Conservation (phyloP, 2,329 filamentous ascomycete species). For the Diaporthe batatas region DNA sequence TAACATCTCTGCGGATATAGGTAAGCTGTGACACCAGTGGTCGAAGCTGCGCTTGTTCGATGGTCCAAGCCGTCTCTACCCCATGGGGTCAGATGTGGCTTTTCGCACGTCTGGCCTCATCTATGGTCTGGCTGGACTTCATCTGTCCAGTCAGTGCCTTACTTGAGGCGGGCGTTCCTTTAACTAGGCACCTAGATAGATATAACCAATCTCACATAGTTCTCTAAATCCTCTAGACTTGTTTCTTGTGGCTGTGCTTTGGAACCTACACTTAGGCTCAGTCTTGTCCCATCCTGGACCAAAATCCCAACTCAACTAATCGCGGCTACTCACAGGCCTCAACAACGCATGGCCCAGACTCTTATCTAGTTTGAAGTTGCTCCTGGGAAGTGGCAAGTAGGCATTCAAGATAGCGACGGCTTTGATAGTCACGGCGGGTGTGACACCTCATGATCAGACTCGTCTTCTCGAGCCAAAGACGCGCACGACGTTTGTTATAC, state of each 20-base stretch:
- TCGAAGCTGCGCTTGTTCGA: too few species aligned
- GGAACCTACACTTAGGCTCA: too few species aligned
- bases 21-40: not conserved
- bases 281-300: not conserved
- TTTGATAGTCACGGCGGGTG: not conserved
- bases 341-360: not conserved
- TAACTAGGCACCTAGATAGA: not conserved
- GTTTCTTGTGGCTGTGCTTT: not conserved
- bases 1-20: slow-evolving; percentile 3
- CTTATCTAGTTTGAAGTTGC: too few species aligned
- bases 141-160: not conserved
- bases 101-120: not conserved
- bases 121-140: not conserved
- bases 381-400: not conserved
- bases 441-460: not conserved
- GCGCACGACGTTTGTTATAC: not conserved
- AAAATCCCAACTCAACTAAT: not conserved
- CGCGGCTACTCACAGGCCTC: not conserved
- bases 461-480: not conserved
- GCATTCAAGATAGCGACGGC: not conserved
- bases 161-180: not conserved
- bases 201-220: not conserved
- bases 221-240: not conserved
- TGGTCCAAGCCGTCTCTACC: not conserved
- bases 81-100: not conserved